Evolutionary conservation across 805 yeast genomes (phyloP), one percentile per base, ranked within the genome.

Genomic region (Starmerella ratchasimensis): DNA sequence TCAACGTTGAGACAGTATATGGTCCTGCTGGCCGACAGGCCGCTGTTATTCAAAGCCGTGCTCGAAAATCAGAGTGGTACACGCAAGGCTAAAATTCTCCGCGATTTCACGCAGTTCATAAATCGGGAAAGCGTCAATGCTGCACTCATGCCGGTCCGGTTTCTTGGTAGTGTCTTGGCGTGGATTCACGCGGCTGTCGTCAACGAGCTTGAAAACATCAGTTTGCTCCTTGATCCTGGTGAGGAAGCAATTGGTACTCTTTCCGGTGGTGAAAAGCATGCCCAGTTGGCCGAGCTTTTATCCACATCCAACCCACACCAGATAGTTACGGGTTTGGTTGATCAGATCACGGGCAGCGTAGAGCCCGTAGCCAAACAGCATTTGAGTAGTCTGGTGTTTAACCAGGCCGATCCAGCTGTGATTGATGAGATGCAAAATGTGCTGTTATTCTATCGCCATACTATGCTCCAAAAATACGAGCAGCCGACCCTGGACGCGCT

Each of bases 161-260:
- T 76, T 46, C 64, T 82, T 14, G 93, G 96, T 19, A 95, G 84
- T 54, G 67, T 90, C 23, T 61, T 90, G 27, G 97, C 97, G 0
- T 80, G 80, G 62, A 68, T 84, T 2, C 96, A 90, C 54, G 72
- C 86, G 1, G 68, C 81, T 4, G 75, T 84, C 22, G 93, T 84
- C 3, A 81, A 82, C 58, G 98, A 90, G 56, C 68, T 74, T 28
- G 98, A 90, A 52, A 65, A 77, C 22, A 67, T 88, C 4, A 66
- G 67, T 7, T 66, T 74, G 15, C 58, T 88, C 35, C 75, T 88
- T 38, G 67, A 67, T 32, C 62, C 31, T 28, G 44, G 37, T 16
- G 36, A 21, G 30, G 33, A 32, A 14, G 20, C 18, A 5, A n/a
- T n/a, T n/a, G n/a, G n/a, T n/a, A n/a, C n/a, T n/a, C n/a, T n/a